Percentiles rank a stretch among this genome's conserved stretches.
Evolutionary conservation across 768 basidiomycete species (phyloP).

Genomic region (Tulasnella sp.): DNA sequence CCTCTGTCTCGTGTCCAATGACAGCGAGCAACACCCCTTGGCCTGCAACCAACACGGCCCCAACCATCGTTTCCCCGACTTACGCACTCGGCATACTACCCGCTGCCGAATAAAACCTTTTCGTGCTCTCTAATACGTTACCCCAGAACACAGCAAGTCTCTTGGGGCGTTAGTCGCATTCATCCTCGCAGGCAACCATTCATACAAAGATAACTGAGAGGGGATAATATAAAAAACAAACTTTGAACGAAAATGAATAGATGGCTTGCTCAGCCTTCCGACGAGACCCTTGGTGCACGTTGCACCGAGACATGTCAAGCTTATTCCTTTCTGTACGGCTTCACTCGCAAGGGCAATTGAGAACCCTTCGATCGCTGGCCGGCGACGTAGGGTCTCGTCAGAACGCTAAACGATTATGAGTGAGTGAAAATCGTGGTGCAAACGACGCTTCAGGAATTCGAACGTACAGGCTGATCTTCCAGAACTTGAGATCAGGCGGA

Average conservation of each 20-base stretch:
- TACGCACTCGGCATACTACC: no score
- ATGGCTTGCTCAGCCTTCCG: no score
- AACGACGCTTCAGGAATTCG: not conserved
- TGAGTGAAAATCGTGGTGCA: not conserved
- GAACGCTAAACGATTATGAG: not conserved
- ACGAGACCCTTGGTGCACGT: not conserved
- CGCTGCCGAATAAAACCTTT: no score
- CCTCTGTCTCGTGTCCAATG: not conserved
- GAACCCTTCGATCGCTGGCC: conserved; percentile 1
- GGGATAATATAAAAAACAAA: not conserved
- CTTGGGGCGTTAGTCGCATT: not conserved
- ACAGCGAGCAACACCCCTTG: not conserved
- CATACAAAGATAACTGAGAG: not conserved
- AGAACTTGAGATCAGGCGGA: conserved; percentile 33
- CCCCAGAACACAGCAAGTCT: not conserved
- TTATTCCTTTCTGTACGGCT: conserved; percentile 2
- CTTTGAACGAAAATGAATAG: not conserved
- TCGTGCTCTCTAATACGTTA: no score
- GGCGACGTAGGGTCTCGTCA: conserved; percentile 12
- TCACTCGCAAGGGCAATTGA: conserved; percentile 6
- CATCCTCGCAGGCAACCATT: not conserved
- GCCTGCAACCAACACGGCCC: not conserved
- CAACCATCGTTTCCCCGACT: not conserved
- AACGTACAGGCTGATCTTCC: conserved; percentile 4
- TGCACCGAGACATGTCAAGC: not conserved